phyloP scores from a whole-genome alignment of 805 yeast species.

The Wickerhamiella siamensis region DNA sequence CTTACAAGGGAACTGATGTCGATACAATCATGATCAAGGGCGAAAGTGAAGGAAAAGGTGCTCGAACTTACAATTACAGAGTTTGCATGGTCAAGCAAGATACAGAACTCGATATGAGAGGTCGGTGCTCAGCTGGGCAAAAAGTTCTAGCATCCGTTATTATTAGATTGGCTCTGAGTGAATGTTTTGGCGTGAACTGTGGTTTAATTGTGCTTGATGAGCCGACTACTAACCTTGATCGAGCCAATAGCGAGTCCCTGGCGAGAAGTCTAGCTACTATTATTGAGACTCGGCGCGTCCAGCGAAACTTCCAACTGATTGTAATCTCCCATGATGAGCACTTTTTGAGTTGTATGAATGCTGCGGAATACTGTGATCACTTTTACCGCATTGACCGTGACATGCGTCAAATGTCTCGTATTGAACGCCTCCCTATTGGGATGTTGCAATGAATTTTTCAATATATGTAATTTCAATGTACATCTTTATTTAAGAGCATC shows the following conservation, averaged over 20 bases:
- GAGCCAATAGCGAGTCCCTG: conserved; percentile 73
- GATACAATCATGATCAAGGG: conserved; percentile 78
- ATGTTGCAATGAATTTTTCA: background rate
- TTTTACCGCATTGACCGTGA: conserved; percentile 73
- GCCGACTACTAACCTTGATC: conserved; percentile 92
- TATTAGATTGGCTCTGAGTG: conserved; percentile 82
- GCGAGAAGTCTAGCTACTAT: conserved; percentile 68
- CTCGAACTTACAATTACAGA: conserved; percentile 73
- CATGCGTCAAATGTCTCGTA: conserved; percentile 65
- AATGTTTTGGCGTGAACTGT: conserved; percentile 87
- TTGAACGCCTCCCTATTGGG: conserved; percentile 34
- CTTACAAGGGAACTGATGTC: conserved; percentile 90
- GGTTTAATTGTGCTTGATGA: conserved; percentile 95
- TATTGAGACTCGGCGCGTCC: conserved; percentile 58
- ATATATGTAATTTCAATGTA: background rate
- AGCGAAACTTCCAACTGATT: conserved; percentile 81
- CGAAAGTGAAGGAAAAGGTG: conserved; percentile 44
- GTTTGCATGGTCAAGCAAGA: conserved; percentile 92
- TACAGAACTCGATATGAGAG: conserved; percentile 92
- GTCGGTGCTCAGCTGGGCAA: conserved; percentile 96
- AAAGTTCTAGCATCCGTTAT: conserved; percentile 85
- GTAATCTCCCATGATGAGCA: conserved; percentile 95
- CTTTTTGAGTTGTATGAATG: conserved; percentile 72
- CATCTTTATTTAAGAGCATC: conserved; percentile 8
- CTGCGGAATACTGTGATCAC: conserved; percentile 71